A percentile compares a stretch with the other conserved stretches of the same genome.
Conservation (phyloP, 306 rosid genomes). For the apple (Malus domestica) region DNA sequence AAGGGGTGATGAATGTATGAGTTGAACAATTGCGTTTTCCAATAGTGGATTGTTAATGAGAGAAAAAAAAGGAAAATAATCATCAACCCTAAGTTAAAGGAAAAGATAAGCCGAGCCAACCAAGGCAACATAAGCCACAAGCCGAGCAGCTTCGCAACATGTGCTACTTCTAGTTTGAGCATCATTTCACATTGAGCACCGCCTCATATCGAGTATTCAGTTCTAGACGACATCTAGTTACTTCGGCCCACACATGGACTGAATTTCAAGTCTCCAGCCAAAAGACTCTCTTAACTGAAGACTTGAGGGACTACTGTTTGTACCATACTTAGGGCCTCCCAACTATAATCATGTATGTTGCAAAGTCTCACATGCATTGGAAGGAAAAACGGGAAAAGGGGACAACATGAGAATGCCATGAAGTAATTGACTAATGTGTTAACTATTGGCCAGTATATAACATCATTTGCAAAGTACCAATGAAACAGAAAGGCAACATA, state of each 20-base stretch:
- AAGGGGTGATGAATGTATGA: neutral
- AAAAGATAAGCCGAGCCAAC: neutral
- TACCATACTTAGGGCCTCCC: no score
- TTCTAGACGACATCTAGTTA: no score
- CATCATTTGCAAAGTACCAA: neutral
- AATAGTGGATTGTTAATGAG: neutral
- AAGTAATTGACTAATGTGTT: neutral
- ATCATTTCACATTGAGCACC: no score
- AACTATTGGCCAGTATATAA: neutral
- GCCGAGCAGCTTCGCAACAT: no score
- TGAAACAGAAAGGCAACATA: neutral
- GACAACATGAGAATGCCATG: neutral
- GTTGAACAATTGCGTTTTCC: neutral
- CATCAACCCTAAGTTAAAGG: neutral
- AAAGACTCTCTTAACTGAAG: no score
- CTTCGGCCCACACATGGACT: no score
- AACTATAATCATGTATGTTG: neutral
- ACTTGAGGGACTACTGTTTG: no score
- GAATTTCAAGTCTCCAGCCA: no score
- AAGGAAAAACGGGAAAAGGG: neutral
- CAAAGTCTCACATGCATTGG: neutral
- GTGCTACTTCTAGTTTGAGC: no score
- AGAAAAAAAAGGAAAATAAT: neutral
- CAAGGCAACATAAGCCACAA: no score
- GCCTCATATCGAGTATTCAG: no score